phyloP scores from a whole-genome alignment of 768 basidiomycete species.

The Leccinum pellstonianum region DNA sequence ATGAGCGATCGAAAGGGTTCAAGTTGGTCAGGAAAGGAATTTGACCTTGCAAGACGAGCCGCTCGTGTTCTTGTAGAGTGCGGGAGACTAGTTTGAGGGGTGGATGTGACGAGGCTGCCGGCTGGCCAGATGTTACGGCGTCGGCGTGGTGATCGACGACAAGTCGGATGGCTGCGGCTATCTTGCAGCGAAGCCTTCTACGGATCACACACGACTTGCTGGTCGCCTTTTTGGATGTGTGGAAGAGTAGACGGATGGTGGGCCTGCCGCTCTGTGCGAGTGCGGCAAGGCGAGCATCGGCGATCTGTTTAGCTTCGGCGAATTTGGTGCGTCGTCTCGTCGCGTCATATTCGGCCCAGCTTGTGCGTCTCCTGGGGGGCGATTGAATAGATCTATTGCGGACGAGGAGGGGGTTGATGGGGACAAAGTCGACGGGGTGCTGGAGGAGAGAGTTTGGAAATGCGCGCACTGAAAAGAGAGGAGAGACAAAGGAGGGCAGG shows the following conservation, averaged over 20 bases:
- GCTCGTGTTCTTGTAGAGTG: too few species aligned
- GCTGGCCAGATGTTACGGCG: background rate
- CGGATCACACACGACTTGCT: conserved; percentile 27
- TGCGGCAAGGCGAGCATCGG: conserved; percentile 4
- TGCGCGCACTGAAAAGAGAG: conserved; percentile 11
- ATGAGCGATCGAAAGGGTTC: background rate
- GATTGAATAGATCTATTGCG: background rate
- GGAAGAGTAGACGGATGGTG: conserved; percentile 20
- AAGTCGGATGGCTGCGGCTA: conserved; percentile 16
- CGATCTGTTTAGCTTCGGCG: conserved; percentile 3
- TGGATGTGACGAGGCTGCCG: too few species aligned
- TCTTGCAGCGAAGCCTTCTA: conserved; percentile 21
- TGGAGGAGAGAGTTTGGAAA: background rate
- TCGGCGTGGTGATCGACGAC: conserved; percentile 21
- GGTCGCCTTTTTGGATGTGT: conserved; percentile 24
- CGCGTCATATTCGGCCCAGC: background rate
- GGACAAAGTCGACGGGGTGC: conserved; percentile 3
- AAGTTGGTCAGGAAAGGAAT: too few species aligned
- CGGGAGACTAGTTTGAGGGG: too few species aligned
- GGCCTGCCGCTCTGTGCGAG: conserved; percentile 9
- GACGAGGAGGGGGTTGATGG: conserved; percentile 17
- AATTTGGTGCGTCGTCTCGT: conserved; percentile 1
- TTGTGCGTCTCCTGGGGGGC: background rate
- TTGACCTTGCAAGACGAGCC: too few species aligned
- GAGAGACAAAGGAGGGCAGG: conserved; percentile 19